Evolutionary conservation across 2,329 filamentous ascomycete genomes (phyloP), one percentile per base, ranked within the genome.

Genomic region (Aspergillus ochraceoroseus): DNA sequence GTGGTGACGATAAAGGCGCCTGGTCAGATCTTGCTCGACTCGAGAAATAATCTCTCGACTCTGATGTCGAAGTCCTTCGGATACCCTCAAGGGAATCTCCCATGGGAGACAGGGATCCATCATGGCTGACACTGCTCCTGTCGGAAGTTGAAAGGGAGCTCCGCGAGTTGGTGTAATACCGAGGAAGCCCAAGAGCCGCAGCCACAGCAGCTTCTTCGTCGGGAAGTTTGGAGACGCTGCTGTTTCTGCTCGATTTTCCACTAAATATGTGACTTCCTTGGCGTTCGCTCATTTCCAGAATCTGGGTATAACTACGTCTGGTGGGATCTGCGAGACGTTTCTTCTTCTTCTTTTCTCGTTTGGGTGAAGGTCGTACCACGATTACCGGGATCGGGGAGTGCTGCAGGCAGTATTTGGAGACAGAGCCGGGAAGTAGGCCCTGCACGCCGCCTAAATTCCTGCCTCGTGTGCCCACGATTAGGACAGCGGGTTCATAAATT

Each of bases 351-450:
- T 92, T 92, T 58, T 86, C 79, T 13, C 89, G 83, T 68, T 94
- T 94, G 46, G 85, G 84, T 20, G 83, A 85, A 23, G 89, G 88
- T 3, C 89, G 79, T 7, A 95, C 89, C 20, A 95, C 89, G 19
- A 95, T 89, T 5, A 95, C 89, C 1, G 89, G 89, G 1, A 95
- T 86, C 0, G 89, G 88, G 1, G 86, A 94, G 62, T 94, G 89
- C 60, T 95, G 89, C 8, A 95, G 74, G 57, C 89, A 95, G 66
- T 95, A 95, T 61, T 95, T 95, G 17, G 87, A 94, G 30, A 95
- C 89, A 0, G 85, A 92, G 49, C 87, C 92, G 33, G 86, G 87
- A 28, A 95, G 77, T 19, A 95, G 72, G 32, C 87, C 86, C 60
- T 94, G 88, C 42, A 95, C 82, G 17, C 88, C 87, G 22, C 87